Evolutionary conservation across 305 asterid species (phyloP).

Genomic region (Fraxinus floribunda): DNA sequence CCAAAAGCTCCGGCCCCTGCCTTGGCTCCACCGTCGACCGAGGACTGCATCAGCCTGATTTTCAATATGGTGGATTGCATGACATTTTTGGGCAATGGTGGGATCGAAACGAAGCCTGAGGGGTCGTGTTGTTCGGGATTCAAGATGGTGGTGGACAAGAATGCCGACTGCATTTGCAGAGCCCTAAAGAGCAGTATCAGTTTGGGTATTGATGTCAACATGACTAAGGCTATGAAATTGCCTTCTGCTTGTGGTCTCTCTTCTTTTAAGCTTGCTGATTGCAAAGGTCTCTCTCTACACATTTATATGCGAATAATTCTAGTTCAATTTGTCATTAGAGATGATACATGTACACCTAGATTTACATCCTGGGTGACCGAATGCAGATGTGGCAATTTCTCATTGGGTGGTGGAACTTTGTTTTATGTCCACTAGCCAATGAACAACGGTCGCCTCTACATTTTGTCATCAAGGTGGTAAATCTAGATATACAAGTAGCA

Average conservation of each 20-base stretch:
- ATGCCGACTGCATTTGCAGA: background rate
- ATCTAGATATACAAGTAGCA: background rate
- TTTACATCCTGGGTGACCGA: too few species aligned
- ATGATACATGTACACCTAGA: background rate
- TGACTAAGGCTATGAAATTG: constrained; percentile 27
- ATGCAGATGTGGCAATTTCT: too few species aligned
- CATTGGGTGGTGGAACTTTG: too few species aligned
- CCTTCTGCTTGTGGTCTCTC: constrained; percentile 26
- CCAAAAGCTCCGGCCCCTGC: background rate
- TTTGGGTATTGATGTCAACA: constrained; percentile 24
- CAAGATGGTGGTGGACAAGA: background rate
- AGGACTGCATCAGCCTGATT: constrained; percentile 14
- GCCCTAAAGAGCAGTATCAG: background rate
- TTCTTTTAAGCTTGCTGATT: constrained; percentile 6
- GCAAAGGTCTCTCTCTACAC: constrained; percentile 13
- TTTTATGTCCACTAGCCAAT: too few species aligned
- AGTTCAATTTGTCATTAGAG: background rate
- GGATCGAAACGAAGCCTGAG: constrained; percentile 19
- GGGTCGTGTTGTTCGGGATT: constrained; percentile 27
- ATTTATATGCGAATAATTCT: too few species aligned
- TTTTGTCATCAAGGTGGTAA: background rate
- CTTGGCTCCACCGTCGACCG: background rate
- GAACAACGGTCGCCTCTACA: background rate
- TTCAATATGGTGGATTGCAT: constrained; percentile 27
- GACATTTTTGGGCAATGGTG: constrained; percentile 14